These are phyloP conservation scores for Eucalyptus grandis DNA, from an alignment of 345 rosid species.

Conservation along the genomic window DNA sequence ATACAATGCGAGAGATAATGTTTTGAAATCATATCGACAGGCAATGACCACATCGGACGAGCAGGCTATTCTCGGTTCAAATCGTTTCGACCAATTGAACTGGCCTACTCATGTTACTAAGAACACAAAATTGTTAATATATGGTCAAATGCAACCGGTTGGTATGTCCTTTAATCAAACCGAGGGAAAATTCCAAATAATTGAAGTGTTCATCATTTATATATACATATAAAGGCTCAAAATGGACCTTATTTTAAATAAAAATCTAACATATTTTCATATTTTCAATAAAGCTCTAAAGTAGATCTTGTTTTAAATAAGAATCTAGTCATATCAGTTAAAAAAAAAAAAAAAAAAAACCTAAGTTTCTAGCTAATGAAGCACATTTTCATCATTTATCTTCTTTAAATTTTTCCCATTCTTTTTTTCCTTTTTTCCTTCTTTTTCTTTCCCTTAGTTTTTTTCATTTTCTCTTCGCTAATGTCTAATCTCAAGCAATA, in stretches of 20 bases:
- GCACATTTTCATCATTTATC: no score
- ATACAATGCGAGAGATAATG: not conserved
- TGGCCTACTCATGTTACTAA: not conserved
- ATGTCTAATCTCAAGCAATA: fast-evolving
- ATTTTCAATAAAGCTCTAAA: fast-evolving
- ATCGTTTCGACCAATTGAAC: not conserved
- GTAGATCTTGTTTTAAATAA: fast-evolving
- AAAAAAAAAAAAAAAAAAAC: no score
- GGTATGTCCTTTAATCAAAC: not conserved
- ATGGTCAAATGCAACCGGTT: fast-evolving
- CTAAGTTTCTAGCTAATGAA: no score
- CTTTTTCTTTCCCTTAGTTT: fast-evolving
- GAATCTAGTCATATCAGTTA: fast-evolving
- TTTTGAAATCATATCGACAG: not conserved
- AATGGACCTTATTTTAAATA: no score
- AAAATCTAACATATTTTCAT: fast-evolving
- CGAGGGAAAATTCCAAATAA: no score
- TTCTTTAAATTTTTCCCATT: no score
- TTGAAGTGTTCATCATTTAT: fast-evolving
- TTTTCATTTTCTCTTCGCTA: fast-evolving
- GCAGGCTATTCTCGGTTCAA: not conserved
- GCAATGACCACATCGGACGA: not conserved
- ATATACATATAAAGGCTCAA: no score
- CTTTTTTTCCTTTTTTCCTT: no score
- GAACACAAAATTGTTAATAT: not conserved